Conservation (phyloP, 805 yeast species). For the Pichia cabralensis region DNA sequence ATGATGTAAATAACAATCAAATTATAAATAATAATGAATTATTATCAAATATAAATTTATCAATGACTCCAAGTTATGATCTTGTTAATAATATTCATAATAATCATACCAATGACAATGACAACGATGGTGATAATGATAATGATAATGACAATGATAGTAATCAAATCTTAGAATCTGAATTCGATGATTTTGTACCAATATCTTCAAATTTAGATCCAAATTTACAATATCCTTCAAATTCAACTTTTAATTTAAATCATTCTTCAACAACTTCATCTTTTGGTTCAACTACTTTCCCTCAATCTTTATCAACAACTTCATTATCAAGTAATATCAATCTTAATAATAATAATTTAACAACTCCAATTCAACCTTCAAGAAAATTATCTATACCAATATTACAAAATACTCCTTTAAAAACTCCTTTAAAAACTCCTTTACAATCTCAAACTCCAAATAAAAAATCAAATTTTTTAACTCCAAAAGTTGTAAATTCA, state of each 20-base stretch:
- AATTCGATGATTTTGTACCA: slow-evolving; percentile 22
- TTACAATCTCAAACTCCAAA: slow-evolving; percentile 7
- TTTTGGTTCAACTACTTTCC: slow-evolving; percentile 2
- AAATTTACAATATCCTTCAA: slow-evolving; percentile 13
- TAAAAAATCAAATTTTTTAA: slow-evolving; percentile 4
- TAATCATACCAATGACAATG: no score
- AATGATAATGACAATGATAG: no score
- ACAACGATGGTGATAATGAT: no score
- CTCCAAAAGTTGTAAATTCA: no score
- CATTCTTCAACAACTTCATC: slow-evolving; percentile 7
- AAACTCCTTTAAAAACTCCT: slow-evolving; percentile 1
- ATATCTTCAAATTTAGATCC: slow-evolving; percentile 19
- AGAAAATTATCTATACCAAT: slow-evolving; percentile 9
- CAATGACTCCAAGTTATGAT: no score
- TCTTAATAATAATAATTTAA: neutral
- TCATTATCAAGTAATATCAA: slow-evolving; percentile 6
- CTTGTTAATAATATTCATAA: no score
- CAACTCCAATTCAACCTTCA: slow-evolving; percentile 16
- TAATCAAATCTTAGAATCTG: slow-evolving; percentile 5
- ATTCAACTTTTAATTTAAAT: slow-evolving; percentile 18
- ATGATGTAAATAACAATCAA: no score
- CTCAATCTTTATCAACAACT: slow-evolving; percentile 7
- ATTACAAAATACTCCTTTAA: slow-evolving; percentile 1
- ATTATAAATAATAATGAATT: no score
- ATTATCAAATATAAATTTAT: no score